Evolutionary conservation across 2,329 filamentous ascomycete genomes (phyloP), one percentile per base, ranked within the genome.

Genomic region (Arachnopeziza araneosa): DNA sequence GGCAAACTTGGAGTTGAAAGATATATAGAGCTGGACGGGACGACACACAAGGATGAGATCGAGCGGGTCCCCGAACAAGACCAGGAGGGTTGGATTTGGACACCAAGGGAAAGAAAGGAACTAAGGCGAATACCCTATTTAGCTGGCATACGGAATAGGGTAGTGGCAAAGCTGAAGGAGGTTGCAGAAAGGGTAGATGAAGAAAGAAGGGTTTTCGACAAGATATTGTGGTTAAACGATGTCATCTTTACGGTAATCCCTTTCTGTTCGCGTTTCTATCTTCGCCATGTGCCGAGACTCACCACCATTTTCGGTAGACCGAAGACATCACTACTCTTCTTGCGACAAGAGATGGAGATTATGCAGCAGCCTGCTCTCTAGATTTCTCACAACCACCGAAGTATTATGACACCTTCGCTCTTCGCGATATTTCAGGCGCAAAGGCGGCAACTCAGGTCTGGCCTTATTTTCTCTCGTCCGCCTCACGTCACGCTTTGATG

Each of bases 101-200:
- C 84, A 21, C 71, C 80, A 8, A 68, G 76, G 24, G 79, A 80
- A 0, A 76, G 86, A 86, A 0, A 64, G 79, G 84, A 87, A 67
- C 70, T 87, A 61, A 75, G 88, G 55, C 78, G 88, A 23, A 90
- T 91, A 62, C 87, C 87, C 0, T 90, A 86, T 68, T 75, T 91
- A n/a, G 80, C 88, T 1, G 77, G 75, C 36, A 67, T 88, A 58
- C 78, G 88, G 44, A 91, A 91, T 70, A 71, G 76, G 64, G 82
- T 82, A n/a, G 71, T 91, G 63, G 72, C 80, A 61, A 85, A 86
- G 9, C 69, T 91, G 63, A 69, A 79, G 26, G 76, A 80, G 21
- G 69, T 87, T 52, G 51, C 54, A 9, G 51, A 63, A 10, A 49
- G 10, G 58, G 50, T 71, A 76, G 26, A 52, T 44, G 50, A 22